These are phyloP conservation scores for Colletotrichum plurivorum DNA, from an alignment of 2,329 filamentous ascomycete genomes.

Conservation along the genomic window DNA sequence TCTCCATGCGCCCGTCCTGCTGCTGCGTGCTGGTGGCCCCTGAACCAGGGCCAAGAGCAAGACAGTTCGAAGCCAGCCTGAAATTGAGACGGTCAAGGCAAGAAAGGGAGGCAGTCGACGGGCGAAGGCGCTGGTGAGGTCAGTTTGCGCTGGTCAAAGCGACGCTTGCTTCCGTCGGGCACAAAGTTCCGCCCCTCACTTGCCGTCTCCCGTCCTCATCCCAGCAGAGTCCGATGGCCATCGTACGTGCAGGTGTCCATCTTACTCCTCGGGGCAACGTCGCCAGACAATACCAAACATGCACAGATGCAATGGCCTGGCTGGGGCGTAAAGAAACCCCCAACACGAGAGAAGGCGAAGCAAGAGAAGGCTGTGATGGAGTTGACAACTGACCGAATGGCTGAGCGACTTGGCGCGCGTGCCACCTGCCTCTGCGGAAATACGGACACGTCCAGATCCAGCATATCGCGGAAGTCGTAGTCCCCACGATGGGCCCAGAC, in stretches of 20 bases:
- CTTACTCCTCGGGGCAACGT: slow-evolving; percentile 6
- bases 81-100: slow-evolving; percentile 17
- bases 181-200: neutral
- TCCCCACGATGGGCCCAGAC: neutral
- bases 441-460: slow-evolving; percentile 3
- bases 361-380: neutral
- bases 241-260: slow-evolving; percentile 4
- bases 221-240: slow-evolving; percentile 7
- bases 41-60: slow-evolving; percentile 20
- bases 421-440: neutral
- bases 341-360: neutral
- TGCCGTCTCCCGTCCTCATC: neutral
- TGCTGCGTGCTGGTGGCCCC: neutral
- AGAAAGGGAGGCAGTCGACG: neutral
- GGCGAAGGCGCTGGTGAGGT: slow-evolving; percentile 11
- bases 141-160: slow-evolving; percentile 19
- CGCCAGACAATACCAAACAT: slow-evolving; percentile 13
- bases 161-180: slow-evolving; percentile 13
- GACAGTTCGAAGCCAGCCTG: slow-evolving; percentile 22
- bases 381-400: neutral
- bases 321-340: neutral
- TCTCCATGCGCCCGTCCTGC: neutral
- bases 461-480: too few species aligned
- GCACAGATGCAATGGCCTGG: neutral
- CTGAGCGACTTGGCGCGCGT: neutral